Evolutionary conservation across 306 rosid genomes (phyloP).

Genomic region (Phaseolus lunatus): DNA sequence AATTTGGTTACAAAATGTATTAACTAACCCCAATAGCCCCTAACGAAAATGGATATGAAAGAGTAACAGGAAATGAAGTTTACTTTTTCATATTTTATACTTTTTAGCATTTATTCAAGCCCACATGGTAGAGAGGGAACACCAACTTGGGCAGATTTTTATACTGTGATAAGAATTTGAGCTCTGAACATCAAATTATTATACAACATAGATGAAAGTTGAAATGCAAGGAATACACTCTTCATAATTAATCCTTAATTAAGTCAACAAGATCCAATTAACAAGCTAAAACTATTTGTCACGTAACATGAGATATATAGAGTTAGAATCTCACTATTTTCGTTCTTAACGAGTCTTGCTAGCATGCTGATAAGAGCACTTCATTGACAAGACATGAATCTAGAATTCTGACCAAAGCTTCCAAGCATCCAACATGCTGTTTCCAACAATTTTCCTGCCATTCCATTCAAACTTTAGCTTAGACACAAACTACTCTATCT

Average conservation of each 20-base stretch:
- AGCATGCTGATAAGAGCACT: constrained; percentile 41
- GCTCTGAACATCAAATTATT: constrained; percentile 10
- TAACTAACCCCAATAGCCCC: constrained; percentile 5
- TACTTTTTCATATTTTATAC: background rate
- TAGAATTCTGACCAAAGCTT: constrained; percentile 72
- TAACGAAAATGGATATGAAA: constrained; percentile 12
- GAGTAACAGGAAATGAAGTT: background rate
- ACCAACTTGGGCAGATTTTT: constrained; percentile 4
- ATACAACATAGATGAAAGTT: background rate
- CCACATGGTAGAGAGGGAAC: constrained; percentile 20
- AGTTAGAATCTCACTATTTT: constrained; percentile 53
- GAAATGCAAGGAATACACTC: constrained; percentile 26
- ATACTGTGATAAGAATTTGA: background rate
- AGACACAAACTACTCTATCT: background rate
- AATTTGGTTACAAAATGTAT: constrained; percentile 14
- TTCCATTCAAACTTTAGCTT: constrained; percentile 38
- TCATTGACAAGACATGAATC: constrained; percentile 81
- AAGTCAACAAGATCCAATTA: constrained; percentile 11
- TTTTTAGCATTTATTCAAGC: constrained; percentile 4
- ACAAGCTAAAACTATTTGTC: constrained; percentile 5
- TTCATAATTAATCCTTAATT: background rate
- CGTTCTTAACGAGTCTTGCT: constrained; percentile 12
- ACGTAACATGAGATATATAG: constrained; percentile 18
- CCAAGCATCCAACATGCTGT: constrained; percentile 83
- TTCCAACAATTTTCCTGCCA: constrained; percentile 88